Conservation (phyloP, 306 rosid genomes). For the Erythrophleum fordii region DNA sequence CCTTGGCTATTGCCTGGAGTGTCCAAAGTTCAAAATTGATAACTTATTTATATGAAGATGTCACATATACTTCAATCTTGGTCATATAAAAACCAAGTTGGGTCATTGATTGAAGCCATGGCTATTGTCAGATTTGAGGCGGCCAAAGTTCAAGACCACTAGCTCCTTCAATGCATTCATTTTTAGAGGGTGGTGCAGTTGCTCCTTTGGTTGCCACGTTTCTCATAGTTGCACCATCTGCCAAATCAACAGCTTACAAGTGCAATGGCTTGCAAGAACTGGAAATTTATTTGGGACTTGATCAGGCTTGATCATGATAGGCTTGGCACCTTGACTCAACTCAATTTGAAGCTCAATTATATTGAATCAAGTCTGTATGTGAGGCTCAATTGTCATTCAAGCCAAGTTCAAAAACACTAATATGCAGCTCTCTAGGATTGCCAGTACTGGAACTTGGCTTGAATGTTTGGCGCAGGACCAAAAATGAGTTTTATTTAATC, state of each 20-base stretch:
- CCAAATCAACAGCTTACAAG: background rate
- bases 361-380: background rate
- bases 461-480: background rate
- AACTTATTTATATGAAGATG: background rate
- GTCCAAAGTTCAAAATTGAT: background rate
- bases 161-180: background rate
- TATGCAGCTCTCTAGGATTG: background rate
- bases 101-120: background rate
- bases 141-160: background rate
- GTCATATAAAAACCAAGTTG: background rate
- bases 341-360: background rate
- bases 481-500: background rate
- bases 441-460: background rate
- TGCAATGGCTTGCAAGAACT: background rate
- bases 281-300: background rate
- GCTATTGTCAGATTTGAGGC: background rate
- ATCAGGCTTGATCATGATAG: background rate
- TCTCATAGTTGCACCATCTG: background rate
- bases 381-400: background rate
- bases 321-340: background rate
- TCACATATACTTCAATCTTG: background rate
- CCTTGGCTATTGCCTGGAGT: background rate
- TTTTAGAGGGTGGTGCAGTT: background rate
- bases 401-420: background rate
- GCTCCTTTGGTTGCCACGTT: background rate